A percentile compares a stretch with the other conserved stretches of the same genome.
Evolutionary conservation across 2,329 filamentous ascomycete species (phyloP).

Genomic region (Amauroascus niger): DNA sequence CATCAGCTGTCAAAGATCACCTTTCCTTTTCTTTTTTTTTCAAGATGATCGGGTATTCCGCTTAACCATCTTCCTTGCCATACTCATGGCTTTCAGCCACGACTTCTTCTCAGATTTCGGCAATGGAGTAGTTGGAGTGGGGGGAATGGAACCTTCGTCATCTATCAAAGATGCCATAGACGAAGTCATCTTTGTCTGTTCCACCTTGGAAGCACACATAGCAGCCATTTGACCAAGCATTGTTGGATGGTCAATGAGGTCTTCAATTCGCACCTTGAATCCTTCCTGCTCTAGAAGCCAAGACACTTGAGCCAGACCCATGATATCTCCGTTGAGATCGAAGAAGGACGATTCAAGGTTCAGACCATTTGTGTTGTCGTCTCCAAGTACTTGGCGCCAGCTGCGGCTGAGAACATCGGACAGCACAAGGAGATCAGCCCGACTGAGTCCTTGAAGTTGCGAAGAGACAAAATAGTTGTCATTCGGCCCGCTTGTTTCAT

Average conservation of each 20-base stretch:
- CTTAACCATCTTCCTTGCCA: conserved; percentile 14
- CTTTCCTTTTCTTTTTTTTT: neutral
- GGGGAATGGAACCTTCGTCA: neutral
- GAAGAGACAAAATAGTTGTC: conserved; percentile 29
- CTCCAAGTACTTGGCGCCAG: conserved; percentile 33
- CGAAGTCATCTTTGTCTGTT: conserved; percentile 4
- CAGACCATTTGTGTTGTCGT: conserved; percentile 20
- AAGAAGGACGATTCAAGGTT: conserved; percentile 37
- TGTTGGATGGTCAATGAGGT: conserved; percentile 34
- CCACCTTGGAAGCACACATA: conserved; percentile 13
- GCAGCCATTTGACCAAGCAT: conserved; percentile 35
- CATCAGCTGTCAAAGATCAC: neutral
- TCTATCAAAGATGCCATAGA: conserved; percentile 14
- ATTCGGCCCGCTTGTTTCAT: conserved; percentile 16
- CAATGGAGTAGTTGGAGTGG: conserved; percentile 5
- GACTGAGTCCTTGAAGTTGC: conserved; percentile 30
- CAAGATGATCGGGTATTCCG: conserved; percentile 18
- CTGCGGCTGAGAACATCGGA: conserved; percentile 33
- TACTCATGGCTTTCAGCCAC: conserved; percentile 14
- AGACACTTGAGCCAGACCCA: conserved; percentile 34
- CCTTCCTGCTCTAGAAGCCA: conserved; percentile 36
- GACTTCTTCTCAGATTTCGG: conserved; percentile 15
- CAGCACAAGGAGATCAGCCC: conserved; percentile 32
- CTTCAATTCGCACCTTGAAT: conserved; percentile 32
- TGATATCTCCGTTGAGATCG: conserved; percentile 34